Evolutionary conservation across 257 asterid species (phyloP).

Genomic region (Solanum lycopersicoides): DNA sequence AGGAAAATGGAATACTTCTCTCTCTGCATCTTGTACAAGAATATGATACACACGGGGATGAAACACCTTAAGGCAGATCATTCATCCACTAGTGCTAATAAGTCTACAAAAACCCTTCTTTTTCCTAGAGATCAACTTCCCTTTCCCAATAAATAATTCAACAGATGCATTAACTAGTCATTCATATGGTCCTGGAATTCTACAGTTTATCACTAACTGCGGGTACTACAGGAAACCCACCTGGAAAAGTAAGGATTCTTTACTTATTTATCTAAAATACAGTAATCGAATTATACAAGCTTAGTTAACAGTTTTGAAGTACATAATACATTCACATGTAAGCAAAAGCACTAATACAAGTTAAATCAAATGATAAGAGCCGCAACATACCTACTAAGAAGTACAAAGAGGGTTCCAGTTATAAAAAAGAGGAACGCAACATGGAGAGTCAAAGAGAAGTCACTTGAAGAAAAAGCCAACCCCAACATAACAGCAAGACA

Average conservation of each 20-base stretch:
- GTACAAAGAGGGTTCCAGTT: conserved; percentile 67
- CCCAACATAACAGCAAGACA: conserved; percentile 78
- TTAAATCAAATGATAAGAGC: not conserved
- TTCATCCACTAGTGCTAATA: not conserved
- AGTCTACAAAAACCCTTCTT: not conserved
- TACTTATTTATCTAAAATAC: not conserved
- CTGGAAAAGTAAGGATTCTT: not conserved
- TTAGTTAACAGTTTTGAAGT: not conserved
- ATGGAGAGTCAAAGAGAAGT: conserved; percentile 56
- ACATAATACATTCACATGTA: not conserved
- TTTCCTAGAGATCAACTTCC: not conserved
- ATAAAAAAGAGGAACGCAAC: conserved; percentile 66
- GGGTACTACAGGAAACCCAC: not conserved
- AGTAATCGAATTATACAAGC: not conserved
- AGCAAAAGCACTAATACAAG: not conserved
- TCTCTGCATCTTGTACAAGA: not conserved
- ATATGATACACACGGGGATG: not conserved
- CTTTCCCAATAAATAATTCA: not conserved
- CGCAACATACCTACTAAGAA: conserved; percentile 46
- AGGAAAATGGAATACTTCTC: not conserved
- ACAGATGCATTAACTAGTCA: not conserved
- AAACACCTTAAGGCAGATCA: not conserved
- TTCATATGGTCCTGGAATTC: not conserved
- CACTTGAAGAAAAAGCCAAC: conserved; percentile 75
- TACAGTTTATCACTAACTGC: not conserved